These are phyloP conservation scores for Somion occarium DNA, from an alignment of 1,284 basidiomycete genomes.

Conservation along the genomic window DNA sequence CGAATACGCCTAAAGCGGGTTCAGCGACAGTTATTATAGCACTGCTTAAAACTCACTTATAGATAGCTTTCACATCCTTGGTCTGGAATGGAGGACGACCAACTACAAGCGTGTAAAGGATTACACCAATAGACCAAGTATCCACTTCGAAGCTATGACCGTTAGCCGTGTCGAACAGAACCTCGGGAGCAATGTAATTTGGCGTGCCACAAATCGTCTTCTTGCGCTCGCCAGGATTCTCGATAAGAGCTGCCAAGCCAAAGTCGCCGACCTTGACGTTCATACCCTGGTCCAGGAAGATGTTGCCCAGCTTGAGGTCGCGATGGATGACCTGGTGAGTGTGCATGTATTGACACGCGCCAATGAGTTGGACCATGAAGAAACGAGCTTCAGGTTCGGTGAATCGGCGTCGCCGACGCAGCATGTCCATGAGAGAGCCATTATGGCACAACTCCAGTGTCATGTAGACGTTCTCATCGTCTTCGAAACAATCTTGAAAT, in stretches of 20 bases:
- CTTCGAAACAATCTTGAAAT: constrained; percentile 96
- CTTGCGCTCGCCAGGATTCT: constrained; percentile 94
- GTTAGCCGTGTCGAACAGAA: constrained; percentile 92
- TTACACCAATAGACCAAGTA: constrained; percentile 97
- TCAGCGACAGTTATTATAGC: constrained; percentile 14
- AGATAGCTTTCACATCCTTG: constrained; percentile 93
- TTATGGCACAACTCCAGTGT: constrained; percentile 89
- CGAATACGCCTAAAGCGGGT: constrained; percentile 73
- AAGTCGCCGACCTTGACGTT: constrained; percentile 98
- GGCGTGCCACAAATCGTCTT: constrained; percentile 99
- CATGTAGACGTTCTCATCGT: constrained; percentile 96
- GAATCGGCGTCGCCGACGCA: constrained; percentile 84
- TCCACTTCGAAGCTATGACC: constrained; percentile 99
- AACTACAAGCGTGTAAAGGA: constrained; percentile 91
- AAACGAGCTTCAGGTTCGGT: constrained; percentile 91
- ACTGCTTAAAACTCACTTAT: constrained; percentile 58
- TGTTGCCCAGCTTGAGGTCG: constrained; percentile 93
- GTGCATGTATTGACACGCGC: constrained; percentile 97
- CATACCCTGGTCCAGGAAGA: constrained; percentile 91
- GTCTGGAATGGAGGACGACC: constrained; percentile 98
- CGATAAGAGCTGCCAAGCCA: constrained; percentile 93
- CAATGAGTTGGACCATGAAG: constrained; percentile 92
- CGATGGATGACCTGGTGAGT: constrained; percentile 93
- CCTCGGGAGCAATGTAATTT: constrained; percentile 98
- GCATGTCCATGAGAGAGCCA: constrained; percentile 88